Conservation (phyloP, 805 yeast genomes). For the Blastobotrys peoriensis region DNA sequence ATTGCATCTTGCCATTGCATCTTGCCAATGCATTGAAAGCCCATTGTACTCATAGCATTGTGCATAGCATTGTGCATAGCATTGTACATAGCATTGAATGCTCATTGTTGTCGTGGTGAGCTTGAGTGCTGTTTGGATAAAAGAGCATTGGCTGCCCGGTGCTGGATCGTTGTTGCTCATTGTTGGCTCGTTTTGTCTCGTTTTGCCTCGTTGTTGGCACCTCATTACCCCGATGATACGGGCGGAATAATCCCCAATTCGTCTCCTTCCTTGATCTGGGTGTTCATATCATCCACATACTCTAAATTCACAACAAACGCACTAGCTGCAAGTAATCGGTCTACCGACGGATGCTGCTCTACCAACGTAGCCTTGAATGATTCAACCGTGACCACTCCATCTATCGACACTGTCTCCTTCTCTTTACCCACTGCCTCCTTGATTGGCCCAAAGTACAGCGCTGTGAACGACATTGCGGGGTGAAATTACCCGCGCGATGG, state of each 20-base stretch:
- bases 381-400: not conserved
- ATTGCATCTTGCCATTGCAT: too few relatives aligned
- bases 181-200: too few relatives aligned
- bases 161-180: too few relatives aligned
- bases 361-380: conserved; percentile 2
- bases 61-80: too few relatives aligned
- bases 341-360: conserved; percentile 12
- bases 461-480: conserved; percentile 1
- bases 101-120: too few relatives aligned
- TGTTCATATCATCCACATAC: conserved; percentile 14
- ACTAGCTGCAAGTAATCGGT: conserved; percentile 16
- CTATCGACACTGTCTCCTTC: not conserved
- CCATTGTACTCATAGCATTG: too few relatives aligned
- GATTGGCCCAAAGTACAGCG: conserved; percentile 26
- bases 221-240: conserved; percentile 25
- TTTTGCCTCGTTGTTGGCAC: too few relatives aligned
- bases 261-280: conserved; percentile 11
- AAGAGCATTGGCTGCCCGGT: too few relatives aligned
- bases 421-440: conserved; percentile 16
- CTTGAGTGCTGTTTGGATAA: too few relatives aligned
- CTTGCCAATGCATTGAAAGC: too few relatives aligned
- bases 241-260: conserved; percentile 29
- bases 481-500: not conserved
- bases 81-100: too few relatives aligned
- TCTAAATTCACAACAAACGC: conserved; percentile 24